These are phyloP conservation scores for Neophaeococcomyces aloes DNA, from an alignment of 2,329 filamentous ascomycete genomes.

Conservation along the genomic window DNA sequence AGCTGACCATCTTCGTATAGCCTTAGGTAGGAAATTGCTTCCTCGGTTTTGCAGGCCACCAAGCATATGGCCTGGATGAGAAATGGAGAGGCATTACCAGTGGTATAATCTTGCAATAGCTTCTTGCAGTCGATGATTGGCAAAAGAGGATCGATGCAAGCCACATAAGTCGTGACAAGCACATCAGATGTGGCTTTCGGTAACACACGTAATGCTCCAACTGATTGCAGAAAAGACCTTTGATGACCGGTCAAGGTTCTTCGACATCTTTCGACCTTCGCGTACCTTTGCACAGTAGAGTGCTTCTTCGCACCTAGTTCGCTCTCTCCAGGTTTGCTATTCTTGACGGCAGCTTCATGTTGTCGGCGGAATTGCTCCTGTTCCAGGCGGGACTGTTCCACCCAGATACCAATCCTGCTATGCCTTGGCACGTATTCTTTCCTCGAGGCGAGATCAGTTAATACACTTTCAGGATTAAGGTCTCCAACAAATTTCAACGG, in stretches of 20 bases:
- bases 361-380: conserved; percentile 7
- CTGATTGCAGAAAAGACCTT: conserved; percentile 20
- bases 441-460: conserved; percentile 22
- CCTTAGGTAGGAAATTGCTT: conserved; percentile 26
- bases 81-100: conserved; percentile 25
- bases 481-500: conserved; percentile 31
- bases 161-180: conserved; percentile 28
- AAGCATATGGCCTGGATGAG: conserved; percentile 32
- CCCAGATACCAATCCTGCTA: conserved; percentile 21
- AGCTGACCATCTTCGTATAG: conserved; percentile 25
- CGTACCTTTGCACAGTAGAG: conserved; percentile 19
- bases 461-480: conserved; percentile 32
- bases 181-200: conserved; percentile 26
- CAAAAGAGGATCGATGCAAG: conserved; percentile 30
- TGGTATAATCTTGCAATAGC: conserved; percentile 21
- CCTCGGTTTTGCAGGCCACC: conserved; percentile 29
- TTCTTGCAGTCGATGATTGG: conserved; percentile 27
- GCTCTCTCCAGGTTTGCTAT: not conserved
- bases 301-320: conserved; percentile 1
- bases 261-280: conserved; percentile 18
- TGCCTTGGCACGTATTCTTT: conserved; percentile 14
- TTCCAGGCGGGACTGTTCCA: conserved; percentile 15
- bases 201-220: conserved; percentile 22
- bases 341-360: conserved; percentile 7
- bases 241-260: conserved; percentile 21